A percentile compares a stretch with the other conserved stretches of the same genome.
Evolutionary conservation across 2,329 filamentous ascomycete species (phyloP).

Genomic region (Teratosphaeria zuluensis): DNA sequence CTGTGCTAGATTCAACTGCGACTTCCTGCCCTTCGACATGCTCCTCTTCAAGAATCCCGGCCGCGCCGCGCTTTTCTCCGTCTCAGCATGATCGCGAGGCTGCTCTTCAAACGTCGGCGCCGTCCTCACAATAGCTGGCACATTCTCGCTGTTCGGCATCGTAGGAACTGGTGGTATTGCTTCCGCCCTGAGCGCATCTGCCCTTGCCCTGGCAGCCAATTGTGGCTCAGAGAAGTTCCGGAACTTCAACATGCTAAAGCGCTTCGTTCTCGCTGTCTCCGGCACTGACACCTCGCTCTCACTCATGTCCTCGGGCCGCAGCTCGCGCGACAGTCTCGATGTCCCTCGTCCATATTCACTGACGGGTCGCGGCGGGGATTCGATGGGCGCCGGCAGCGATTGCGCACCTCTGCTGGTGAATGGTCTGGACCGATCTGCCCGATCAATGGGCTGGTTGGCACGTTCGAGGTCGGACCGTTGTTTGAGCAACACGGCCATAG

Average conservation of each 20-base stretch:
- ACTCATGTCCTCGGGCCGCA: conserved; percentile 14
- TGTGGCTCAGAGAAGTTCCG: conserved; percentile 91
- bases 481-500: neutral
- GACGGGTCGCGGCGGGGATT: conserved; percentile 3
- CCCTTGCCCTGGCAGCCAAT: conserved; percentile 64
- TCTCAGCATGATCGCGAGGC: neutral
- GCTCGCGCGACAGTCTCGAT: conserved; percentile 15
- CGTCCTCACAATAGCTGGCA: conserved; percentile 76
- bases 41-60: conserved; percentile 18
- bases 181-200: conserved; percentile 51
- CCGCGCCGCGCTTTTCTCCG: conserved; percentile 4
- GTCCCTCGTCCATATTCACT: conserved; percentile 11
- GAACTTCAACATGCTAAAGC: conserved; percentile 66
- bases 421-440: conserved; percentile 3
- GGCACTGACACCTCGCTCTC: neutral
- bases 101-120: conserved; percentile 58
- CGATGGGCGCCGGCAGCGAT: neutral
- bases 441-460: conserved; percentile 4
- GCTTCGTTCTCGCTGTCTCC: conserved; percentile 29
- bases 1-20: neutral
- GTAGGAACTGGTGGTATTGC: conserved; percentile 38
- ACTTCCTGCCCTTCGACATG: conserved; percentile 10
- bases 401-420: neutral
- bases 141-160: conserved; percentile 25
- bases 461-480: neutral